Conservation (phyloP, 1,284 basidiomycete species). For the Sanghuangporus sanghuang region DNA sequence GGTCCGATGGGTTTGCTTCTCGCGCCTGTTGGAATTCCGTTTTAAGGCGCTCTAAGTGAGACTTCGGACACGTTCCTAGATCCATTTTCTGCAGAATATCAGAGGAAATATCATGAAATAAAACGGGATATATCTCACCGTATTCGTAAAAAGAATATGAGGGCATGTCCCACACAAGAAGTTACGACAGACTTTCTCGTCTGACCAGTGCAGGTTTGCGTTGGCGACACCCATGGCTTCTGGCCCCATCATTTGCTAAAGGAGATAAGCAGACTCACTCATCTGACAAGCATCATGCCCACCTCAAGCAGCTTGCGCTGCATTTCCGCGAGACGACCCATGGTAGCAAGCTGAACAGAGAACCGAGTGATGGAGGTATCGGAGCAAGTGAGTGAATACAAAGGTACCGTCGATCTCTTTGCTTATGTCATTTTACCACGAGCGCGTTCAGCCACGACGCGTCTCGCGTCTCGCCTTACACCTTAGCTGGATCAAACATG, state of each 20-base stretch:
- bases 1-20: constrained; percentile 70
- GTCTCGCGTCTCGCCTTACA: not conserved
- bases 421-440: not conserved
- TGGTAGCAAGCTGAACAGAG: constrained; percentile 25
- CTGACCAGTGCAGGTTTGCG: constrained; percentile 90
- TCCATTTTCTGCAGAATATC: constrained; percentile 92
- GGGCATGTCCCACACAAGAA: constrained; percentile 98
- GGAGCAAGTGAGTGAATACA: not conserved
- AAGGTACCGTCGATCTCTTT: not conserved
- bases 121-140: constrained; percentile 51
- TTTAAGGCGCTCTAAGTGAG: constrained; percentile 92
- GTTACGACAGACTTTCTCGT: constrained; percentile 99
- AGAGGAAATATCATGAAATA: not conserved
- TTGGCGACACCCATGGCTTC: constrained; percentile 96
- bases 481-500: constrained; percentile 10
- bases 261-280: constrained; percentile 5
- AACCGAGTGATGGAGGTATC: not conserved
- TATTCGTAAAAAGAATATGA: constrained; percentile 97
- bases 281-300: constrained; percentile 22
- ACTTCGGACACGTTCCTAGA: constrained; percentile 94
- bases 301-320: constrained; percentile 91
- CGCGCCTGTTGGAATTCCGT: constrained; percentile 84
- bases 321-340: constrained; percentile 86
- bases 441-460: not conserved
- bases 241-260: constrained; percentile 98